A percentile compares a stretch with the other conserved stretches of the same genome.
Conservation (phyloP, 192 early-diverging fungal genomes). For the Phycomyces nitens region DNA sequence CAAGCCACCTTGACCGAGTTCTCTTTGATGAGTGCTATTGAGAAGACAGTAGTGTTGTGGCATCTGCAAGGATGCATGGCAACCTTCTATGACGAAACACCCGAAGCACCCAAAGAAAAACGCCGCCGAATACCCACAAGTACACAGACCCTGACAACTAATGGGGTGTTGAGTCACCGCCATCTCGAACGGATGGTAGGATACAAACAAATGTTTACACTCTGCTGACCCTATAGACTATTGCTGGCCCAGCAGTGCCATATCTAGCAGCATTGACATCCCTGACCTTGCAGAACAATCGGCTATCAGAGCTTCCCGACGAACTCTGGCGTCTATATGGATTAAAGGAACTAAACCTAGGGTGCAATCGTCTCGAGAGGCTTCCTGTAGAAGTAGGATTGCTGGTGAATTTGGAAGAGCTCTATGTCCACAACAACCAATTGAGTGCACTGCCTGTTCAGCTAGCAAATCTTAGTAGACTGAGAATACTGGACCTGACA, state of each 20-base stretch:
- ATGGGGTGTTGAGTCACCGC: constrained; percentile 11
- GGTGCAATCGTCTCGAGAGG: constrained; percentile 24
- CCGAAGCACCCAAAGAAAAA: constrained; percentile 2
- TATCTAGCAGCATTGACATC: constrained; percentile 24
- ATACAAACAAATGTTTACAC: not conserved
- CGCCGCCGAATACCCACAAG: constrained; percentile 1
- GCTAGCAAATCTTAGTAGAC: constrained; percentile 17
- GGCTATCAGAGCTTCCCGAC: constrained; percentile 22
- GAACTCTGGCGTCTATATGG: constrained; percentile 29
- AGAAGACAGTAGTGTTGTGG: constrained; percentile 28
- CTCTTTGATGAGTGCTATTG: constrained; percentile 2
- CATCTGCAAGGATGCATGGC: constrained; percentile 21
- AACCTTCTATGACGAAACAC: constrained; percentile 14
- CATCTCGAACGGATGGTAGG: constrained; percentile 20
- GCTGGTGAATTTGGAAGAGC: constrained; percentile 21
- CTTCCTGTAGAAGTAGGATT: constrained; percentile 30
- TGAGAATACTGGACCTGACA: constrained; percentile 32
- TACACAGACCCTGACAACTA: constrained; percentile 15
- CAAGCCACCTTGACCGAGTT: constrained; percentile 10
- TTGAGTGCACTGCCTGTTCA: constrained; percentile 27
- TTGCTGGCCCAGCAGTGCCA: constrained; percentile 32
- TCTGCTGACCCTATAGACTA: constrained; percentile 21
- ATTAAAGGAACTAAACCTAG: constrained; percentile 34
- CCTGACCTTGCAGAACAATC: constrained; percentile 31
- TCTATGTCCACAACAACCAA: constrained; percentile 34